Evolutionary conservation across 345 rosid species (phyloP).

Genomic region (Rhodamnia argentea): DNA sequence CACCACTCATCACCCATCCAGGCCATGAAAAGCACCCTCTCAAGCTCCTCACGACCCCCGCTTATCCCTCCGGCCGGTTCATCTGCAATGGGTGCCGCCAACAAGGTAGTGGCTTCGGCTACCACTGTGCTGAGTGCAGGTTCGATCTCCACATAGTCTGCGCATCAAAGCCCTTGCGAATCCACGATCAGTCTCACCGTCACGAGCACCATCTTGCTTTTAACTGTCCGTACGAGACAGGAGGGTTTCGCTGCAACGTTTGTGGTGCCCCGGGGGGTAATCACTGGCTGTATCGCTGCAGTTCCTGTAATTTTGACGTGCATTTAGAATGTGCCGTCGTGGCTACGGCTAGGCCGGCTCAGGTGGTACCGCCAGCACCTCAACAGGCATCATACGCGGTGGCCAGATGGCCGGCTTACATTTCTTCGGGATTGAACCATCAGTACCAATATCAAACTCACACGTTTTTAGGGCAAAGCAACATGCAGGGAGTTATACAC

Average conservation of each 20-base stretch:
- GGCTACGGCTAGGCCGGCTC: background rate
- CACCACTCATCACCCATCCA: background rate
- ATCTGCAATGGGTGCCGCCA: background rate
- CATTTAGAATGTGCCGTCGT: background rate
- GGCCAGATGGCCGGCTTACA: background rate
- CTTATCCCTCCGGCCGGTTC: background rate
- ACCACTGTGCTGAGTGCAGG: background rate
- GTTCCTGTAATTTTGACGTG: background rate
- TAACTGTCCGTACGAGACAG: background rate
- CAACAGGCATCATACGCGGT: background rate
- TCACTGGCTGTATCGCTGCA: background rate
- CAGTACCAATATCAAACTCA: background rate
- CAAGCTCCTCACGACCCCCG: background rate
- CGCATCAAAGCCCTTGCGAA: background rate
- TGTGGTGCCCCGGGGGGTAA: background rate
- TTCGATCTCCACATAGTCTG: slow-evolving; percentile 3
- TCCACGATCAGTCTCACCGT: background rate
- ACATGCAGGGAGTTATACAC: background rate
- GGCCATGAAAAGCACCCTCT: background rate
- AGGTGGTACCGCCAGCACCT: background rate
- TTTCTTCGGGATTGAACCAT: background rate
- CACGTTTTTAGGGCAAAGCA: background rate
- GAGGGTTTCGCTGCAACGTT: background rate
- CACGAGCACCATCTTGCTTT: slow-evolving; percentile 1
- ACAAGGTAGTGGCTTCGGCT: slow-evolving; percentile 3